Conservation (phyloP, 176 grass and related monocot species). For the Aegilops sharonensis region DNA sequence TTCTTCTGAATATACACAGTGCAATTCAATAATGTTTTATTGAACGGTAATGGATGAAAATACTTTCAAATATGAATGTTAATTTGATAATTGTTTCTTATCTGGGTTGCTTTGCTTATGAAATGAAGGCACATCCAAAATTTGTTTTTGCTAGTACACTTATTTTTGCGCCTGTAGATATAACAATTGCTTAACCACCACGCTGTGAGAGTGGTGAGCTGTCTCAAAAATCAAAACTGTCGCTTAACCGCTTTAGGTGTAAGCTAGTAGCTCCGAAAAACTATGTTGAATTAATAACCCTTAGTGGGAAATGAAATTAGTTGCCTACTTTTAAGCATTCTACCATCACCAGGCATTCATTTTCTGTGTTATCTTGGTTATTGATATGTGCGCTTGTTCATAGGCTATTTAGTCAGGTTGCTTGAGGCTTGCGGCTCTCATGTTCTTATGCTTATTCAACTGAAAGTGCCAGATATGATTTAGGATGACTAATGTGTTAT, state of each 20-base stretch:
- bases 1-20: neutral
- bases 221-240: neutral
- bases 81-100: slow-evolving; percentile 1
- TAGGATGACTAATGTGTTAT: neutral
- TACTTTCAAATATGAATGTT: neutral
- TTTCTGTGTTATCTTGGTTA: neutral
- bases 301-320: neutral
- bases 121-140: neutral
- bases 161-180: neutral
- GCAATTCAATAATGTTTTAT: neutral
- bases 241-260: neutral
- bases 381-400: neutral
- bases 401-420: neutral
- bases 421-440: neutral
- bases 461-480: neutral
- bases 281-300: neutral
- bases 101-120: neutral
- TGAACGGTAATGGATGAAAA: neutral
- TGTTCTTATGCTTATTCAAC: neutral
- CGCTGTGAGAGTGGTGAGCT: neutral
- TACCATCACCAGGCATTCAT: neutral
- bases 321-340: neutral
- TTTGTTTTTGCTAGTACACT: neutral
- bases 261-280: slow-evolving; percentile 13
- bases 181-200: neutral